A percentile compares a stretch with the other conserved stretches of the same genome.
phyloP scores from a whole-genome alignment of 2,329 filamentous ascomycete genomes.

The Parasarocladium wereldwijsianum region DNA sequence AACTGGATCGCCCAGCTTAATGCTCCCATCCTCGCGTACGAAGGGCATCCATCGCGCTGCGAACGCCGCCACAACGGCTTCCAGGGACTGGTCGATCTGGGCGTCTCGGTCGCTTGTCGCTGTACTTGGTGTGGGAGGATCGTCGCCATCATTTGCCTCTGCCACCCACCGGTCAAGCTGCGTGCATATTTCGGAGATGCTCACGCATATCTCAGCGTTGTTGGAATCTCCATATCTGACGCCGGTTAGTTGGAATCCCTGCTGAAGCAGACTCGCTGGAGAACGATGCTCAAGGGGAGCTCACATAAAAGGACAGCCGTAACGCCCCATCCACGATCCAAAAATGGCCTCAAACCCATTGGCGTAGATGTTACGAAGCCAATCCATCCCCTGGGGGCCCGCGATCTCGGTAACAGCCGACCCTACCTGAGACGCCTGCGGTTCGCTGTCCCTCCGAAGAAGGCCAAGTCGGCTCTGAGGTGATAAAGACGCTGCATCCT shows the following conservation, averaged over 20 bases:
- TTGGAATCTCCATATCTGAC: constrained; percentile 11
- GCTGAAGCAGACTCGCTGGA: constrained; percentile 5
- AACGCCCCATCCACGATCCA: constrained; percentile 25
- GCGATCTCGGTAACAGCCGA: constrained; percentile 2
- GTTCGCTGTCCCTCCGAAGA: too few species aligned
- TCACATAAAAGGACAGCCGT: constrained; percentile 26
- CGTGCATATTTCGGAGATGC: constrained; percentile 14
- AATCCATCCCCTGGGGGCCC: constrained; percentile 8
- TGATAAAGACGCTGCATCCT: too few species aligned
- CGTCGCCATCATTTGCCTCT: constrained; percentile 9
- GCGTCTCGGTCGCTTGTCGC: constrained; percentile 8
- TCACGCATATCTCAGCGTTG: constrained; percentile 15
- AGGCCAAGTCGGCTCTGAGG: too few species aligned
- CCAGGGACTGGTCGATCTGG: constrained; percentile 12
- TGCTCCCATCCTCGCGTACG: constrained; percentile 4
- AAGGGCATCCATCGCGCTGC: constrained; percentile 16
- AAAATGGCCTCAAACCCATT: constrained; percentile 23
- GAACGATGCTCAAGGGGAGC: too few species aligned
- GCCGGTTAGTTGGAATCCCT: constrained; percentile 5
- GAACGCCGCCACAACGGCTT: constrained; percentile 14
- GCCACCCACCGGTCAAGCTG: constrained; percentile 21
- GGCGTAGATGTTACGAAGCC: constrained; percentile 17
- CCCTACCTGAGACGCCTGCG: too few species aligned
- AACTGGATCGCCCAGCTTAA: constrained; percentile 6
- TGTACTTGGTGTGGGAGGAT: neutral